These are phyloP conservation scores for Chernovozyma aurita DNA, from an alignment of 1,139 yeast species.

Conservation along the genomic window DNA sequence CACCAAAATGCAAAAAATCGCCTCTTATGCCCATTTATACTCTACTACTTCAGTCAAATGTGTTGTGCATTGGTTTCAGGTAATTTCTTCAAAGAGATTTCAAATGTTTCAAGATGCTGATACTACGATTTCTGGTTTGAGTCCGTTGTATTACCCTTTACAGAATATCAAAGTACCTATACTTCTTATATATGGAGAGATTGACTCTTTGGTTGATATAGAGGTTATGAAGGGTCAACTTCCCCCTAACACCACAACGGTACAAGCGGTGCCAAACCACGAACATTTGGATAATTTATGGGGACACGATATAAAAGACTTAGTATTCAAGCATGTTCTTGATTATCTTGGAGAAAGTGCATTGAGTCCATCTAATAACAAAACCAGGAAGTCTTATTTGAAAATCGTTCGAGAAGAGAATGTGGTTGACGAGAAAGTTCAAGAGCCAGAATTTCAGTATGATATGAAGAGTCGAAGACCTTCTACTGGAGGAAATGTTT, in stretches of 20 bases:
- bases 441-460: slow-evolving; percentile 7
- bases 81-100: slow-evolving; percentile 71
- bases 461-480: too few relatives aligned
- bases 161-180: slow-evolving; percentile 66
- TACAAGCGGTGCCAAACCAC: slow-evolving; percentile 52
- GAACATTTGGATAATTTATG: slow-evolving; percentile 90
- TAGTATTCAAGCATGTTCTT: slow-evolving; percentile 45
- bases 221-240: slow-evolving; percentile 63
- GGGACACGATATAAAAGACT: slow-evolving; percentile 64
- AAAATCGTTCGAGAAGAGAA: slow-evolving; percentile 5
- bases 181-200: slow-evolving; percentile 70
- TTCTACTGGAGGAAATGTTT: slow-evolving; percentile 16
- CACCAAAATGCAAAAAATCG: slow-evolving; percentile 62
- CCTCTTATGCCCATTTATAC: slow-evolving; percentile 79
- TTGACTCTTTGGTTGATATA: slow-evolving; percentile 83
- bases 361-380: slow-evolving; percentile 4
- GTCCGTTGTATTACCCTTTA: slow-evolving; percentile 41
- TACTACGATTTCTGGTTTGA: slow-evolving; percentile 35
- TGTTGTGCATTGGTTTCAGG: slow-evolving; percentile 96
- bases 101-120: slow-evolving; percentile 78
- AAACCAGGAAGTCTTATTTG: slow-evolving; percentile 4
- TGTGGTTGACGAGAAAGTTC: slow-evolving; percentile 3
- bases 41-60: slow-evolving; percentile 89
- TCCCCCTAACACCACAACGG: slow-evolving; percentile 28
- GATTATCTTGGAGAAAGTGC: slow-evolving; percentile 24